Evolutionary conservation across 176 grass and related monocot species (phyloP), one percentile per base, ranked within the genome.

Genomic region (Pontederia paniculata): DNA sequence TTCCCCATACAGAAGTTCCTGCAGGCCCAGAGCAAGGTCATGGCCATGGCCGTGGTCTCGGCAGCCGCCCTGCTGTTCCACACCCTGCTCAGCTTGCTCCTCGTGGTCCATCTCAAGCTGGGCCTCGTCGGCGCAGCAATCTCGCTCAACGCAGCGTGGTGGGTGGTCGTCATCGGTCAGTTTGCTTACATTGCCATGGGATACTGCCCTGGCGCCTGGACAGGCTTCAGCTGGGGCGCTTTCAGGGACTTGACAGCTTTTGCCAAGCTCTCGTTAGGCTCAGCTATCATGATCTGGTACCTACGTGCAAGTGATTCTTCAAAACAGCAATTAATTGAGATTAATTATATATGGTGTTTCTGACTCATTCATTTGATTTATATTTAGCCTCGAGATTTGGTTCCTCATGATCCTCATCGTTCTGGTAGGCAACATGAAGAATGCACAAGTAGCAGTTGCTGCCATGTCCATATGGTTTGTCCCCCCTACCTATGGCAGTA

Each of bases 341-440:
- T 58, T 37, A 11, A 1, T 0, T 59, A 1, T 17, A 11, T 17
- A 17, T 42, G 25, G 6, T 50, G n/a, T 54, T 54, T 54, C 2
- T 54, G 17, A 9, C 9, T 19, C 8, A 21, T 5, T 18, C 15
- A 53, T 21, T 54, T 59, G 12, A 12, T 11, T 18, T 8, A 42
- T 0, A 21, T 44, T n/a, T 45, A 94, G 88, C 72, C 71, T 95
- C 1, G 89, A 95, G 55, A 75, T 72, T 10, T 95, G 89, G 89
- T 95, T 95, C 76, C 88, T 77, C 67, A 95, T 70, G 89, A 66
- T 95, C 63, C 72, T 95, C 16, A 84, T 95, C n/a, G 78, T 88
- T 14, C 60, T 88, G 48, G 89, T 84, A 43, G 84, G 89, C 44
- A 80, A 95, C 57, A 69, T 88, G 21, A 71, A 68, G 17, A 78